These are phyloP conservation scores for Xylaria venustula DNA, from an alignment of 495 filamentous ascomycete species.

Conservation along the genomic window DNA sequence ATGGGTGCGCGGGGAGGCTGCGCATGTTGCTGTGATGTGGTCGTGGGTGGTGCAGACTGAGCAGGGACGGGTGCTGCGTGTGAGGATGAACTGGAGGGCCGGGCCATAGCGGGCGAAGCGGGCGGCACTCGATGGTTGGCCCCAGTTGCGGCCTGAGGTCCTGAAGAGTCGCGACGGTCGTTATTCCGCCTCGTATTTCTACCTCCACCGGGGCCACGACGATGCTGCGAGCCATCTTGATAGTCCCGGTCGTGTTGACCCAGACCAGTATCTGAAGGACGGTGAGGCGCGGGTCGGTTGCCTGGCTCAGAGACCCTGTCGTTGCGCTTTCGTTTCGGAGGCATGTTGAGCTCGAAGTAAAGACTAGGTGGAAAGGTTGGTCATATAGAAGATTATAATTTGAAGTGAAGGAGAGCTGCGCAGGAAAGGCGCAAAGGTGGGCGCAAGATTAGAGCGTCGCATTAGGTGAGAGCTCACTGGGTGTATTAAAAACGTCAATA, in stretches of 20 bases:
- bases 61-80: conserved; percentile 25
- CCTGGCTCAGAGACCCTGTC: conserved; percentile 45
- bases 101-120: conserved; percentile 36
- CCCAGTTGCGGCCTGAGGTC: conserved; percentile 17
- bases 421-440: neutral
- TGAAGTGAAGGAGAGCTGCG: conserved; percentile 1
- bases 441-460: conserved; percentile 5
- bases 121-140: conserved; percentile 29
- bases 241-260: conserved; percentile 51
- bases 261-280: conserved; percentile 46
- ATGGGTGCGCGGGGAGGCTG: conserved; percentile 21
- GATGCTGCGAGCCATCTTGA: conserved; percentile 31
- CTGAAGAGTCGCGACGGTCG: conserved; percentile 46
- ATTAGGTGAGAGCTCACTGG: neutral
- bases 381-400: conserved; percentile 22
- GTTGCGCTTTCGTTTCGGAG: conserved; percentile 55
- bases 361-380: conserved; percentile 15
- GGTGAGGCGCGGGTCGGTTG: conserved; percentile 51
- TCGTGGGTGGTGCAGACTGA: conserved; percentile 21
- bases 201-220: conserved; percentile 37
- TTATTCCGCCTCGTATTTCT: conserved; percentile 35
- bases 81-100: conserved; percentile 47
- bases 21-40: conserved; percentile 18
- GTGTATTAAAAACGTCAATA: neutral
- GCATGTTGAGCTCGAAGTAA: conserved; percentile 36